These are phyloP conservation scores for Pseudogymnoascus sp. DNA, from an alignment of 2,329 filamentous ascomycete genomes.

Conservation along the genomic window DNA sequence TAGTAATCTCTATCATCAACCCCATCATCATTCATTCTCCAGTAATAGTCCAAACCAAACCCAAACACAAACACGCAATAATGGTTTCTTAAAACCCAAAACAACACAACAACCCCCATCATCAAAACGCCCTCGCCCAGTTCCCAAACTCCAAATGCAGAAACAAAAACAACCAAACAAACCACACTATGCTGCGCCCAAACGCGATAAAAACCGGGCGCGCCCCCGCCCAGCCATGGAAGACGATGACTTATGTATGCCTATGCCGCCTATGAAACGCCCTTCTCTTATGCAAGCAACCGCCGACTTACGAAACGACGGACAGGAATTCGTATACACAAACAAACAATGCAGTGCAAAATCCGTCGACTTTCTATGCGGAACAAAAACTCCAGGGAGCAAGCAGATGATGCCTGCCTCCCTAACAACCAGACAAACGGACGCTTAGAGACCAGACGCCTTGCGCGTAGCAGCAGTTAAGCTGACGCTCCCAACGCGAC, in stretches of 20 bases:
- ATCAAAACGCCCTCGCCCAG: not conserved
- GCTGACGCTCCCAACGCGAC: constrained; percentile 52
- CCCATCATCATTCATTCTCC: constrained; percentile 6
- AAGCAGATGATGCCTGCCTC: not conserved
- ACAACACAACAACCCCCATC: not conserved
- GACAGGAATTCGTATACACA: not conserved
- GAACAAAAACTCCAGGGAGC: constrained; percentile 15
- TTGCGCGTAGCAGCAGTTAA: constrained; percentile 20
- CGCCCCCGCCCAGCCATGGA: not conserved
- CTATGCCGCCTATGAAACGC: constrained; percentile 7
- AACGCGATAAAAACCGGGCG: not conserved
- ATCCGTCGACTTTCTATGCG: not conserved
- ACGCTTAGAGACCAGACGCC: constrained; percentile 24
- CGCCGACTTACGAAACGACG: not conserved
- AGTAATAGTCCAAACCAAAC: not conserved
- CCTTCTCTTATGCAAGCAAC: not conserved
- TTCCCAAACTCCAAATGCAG: not conserved
- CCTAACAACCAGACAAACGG: not conserved
- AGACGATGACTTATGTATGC: not conserved
- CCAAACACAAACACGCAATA: not conserved
- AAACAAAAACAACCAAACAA: not conserved
- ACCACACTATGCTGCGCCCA: not conserved
- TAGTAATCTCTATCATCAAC: constrained; percentile 10
- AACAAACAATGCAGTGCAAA: not conserved
- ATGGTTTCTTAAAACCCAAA: not conserved